Evolutionary conservation across 768 basidiomycete species (phyloP), one percentile per base, ranked within the genome.

Genomic region (Suillus subalutaceus): DNA sequence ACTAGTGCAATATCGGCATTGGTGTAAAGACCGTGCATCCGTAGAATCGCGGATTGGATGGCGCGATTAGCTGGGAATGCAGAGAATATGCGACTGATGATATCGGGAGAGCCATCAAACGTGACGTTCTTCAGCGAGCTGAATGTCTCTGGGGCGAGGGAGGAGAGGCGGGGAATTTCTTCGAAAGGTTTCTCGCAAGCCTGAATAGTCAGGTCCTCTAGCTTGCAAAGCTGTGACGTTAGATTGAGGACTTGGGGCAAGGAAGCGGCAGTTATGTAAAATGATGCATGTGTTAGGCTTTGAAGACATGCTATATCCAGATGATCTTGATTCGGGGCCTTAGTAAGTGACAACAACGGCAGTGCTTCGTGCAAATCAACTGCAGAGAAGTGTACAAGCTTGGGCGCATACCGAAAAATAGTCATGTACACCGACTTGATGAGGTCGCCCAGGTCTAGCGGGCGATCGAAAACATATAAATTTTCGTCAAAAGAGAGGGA

Each of bases 151-250:
- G 59, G 41, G 12, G 26, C 3, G 18, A 4, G 20, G 9, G 40
- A 38, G 26, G 41, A 43, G 18, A 26, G 26, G 41, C 30, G 59
- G 6, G 41, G 59, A 60, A 43, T 43, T 32, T 43, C 59, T 43
- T 60, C 59, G 18, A 60, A 60, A 43, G 41, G 30, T 60, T 20
- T 43, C 26, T 43, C 41, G 41, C 18, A 43, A 20, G 6, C 30
- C 59, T 60, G 40, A 1, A 60, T 60, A 2, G 59, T 60, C 59
- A 60, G 20, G 59, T 60, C 41, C 26, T 60, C 41, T 18, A 60
- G 41, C 16, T n/a, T 43, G 30, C 7, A 10, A 43, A 60, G 41
- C 26, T 43, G 59, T 60, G 59, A 60, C 12, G 41, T 20, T 12
- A 60, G 41, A 13, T 32, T 26, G 59, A 60, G 59, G 18, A 60